Evolutionary conservation across 2,329 filamentous ascomycete genomes (phyloP).

Genomic region (Thermomyces lanuginosus): DNA sequence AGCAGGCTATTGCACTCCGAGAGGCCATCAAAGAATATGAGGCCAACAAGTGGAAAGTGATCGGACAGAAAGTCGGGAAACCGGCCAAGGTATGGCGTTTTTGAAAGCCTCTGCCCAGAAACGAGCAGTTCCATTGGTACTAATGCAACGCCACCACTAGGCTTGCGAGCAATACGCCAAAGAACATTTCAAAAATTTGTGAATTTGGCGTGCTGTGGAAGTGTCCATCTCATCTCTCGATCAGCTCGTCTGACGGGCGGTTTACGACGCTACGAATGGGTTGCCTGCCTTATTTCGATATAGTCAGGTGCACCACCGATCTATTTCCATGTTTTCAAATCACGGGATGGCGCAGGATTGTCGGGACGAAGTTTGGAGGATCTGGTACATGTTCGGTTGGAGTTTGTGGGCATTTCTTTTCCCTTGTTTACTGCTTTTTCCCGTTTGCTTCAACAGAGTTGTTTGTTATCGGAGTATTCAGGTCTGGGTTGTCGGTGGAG

Average conservation of each 20-base stretch:
- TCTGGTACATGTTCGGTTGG: no score
- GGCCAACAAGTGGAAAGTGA: conserved; percentile 95
- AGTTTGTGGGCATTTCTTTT: no score
- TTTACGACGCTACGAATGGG: conserved; percentile 20
- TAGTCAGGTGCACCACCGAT: neutral
- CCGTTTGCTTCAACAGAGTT: no score
- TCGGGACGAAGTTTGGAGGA: no score
- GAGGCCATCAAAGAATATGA: conserved; percentile 98
- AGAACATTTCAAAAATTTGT: conserved; percentile 56
- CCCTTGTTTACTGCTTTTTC: no score
- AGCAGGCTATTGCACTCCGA: conserved; percentile 42
- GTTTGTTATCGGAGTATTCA: no score
- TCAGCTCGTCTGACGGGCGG: neutral
- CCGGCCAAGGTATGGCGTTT: conserved; percentile 88
- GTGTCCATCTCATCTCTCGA: neutral
- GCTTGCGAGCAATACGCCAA: conserved; percentile 88
- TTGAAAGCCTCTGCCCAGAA: no score
- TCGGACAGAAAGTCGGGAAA: conserved; percentile 92
- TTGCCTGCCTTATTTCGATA: conserved; percentile 11
- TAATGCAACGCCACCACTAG: conserved; percentile 26
- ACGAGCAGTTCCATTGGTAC: conserved; percentile 1
- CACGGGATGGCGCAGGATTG: no score
- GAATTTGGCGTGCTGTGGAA: no score
- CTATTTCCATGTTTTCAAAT: neutral
- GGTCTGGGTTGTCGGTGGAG: no score